A percentile compares a stretch with the other conserved stretches of the same genome.
Conservation (phyloP, 805 yeast species). For the Nakazawaea ambrosiae region DNA sequence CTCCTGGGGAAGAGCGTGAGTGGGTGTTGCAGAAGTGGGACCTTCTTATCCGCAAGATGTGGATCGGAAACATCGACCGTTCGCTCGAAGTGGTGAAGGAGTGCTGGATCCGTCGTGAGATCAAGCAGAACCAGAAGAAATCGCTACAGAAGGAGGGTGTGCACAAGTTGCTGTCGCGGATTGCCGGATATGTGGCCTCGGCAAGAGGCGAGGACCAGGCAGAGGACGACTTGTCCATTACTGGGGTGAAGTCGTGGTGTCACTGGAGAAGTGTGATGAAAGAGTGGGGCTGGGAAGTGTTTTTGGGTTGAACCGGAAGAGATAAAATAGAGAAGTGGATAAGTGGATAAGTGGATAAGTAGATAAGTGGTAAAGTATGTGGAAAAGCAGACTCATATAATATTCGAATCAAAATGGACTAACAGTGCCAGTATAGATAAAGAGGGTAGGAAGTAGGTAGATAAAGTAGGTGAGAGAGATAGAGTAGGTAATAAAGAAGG, state of each 20-base stretch:
- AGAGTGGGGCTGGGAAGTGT: slow-evolving; percentile 73
- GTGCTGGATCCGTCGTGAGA: slow-evolving; percentile 62
- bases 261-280: slow-evolving; percentile 70
- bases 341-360: no score
- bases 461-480: no score
- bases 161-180: slow-evolving; percentile 21
- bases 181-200: slow-evolving; percentile 35
- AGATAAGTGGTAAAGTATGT: no score
- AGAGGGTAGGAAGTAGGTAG: no score
- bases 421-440: no score
- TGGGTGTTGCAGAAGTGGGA: slow-evolving; percentile 60
- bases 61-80: slow-evolving; percentile 62
- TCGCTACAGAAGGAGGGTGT: slow-evolving; percentile 12
- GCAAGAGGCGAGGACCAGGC: slow-evolving; percentile 24
- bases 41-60: slow-evolving; percentile 41
- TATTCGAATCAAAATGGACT: neutral
- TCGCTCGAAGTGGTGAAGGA: slow-evolving; percentile 65
- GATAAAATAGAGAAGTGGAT: slow-evolving; percentile 10
- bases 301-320: slow-evolving; percentile 49
- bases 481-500: no score
- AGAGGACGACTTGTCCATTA: slow-evolving; percentile 27
- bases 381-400: neutral
- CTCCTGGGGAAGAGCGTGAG: slow-evolving; percentile 47
- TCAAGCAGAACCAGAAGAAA: slow-evolving; percentile 22
- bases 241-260: slow-evolving; percentile 40